A percentile compares a stretch with the other conserved stretches of the same genome.
Conservation (phyloP, 2,329 filamentous ascomycete species). For the Tolypocladium inflatum region DNA sequence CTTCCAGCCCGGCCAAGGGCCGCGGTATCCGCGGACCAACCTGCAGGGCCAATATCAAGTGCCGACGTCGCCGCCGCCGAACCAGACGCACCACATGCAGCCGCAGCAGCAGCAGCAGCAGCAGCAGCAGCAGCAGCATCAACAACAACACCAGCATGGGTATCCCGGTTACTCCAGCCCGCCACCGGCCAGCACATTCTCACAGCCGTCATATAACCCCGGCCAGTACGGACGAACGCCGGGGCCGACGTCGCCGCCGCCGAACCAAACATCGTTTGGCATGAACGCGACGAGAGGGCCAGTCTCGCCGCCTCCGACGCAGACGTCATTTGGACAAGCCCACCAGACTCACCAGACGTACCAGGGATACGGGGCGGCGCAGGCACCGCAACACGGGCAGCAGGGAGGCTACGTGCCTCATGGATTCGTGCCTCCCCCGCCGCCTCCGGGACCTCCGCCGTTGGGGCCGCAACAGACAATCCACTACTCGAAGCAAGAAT, state of each 20-base stretch:
- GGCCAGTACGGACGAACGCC: conserved; percentile 49
- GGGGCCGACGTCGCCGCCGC: conserved; percentile 51
- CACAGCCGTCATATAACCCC: conserved; percentile 46
- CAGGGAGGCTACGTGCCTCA: conserved; percentile 37
- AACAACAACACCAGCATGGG: no score
- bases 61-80: conserved; percentile 45
- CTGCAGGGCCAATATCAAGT: conserved; percentile 50
- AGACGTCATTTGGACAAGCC: conserved; percentile 34
- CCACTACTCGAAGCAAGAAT: conserved; percentile 35
- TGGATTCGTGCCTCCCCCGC: conserved; percentile 54
- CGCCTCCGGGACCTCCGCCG: conserved; percentile 53
- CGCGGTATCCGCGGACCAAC: conserved; percentile 43
- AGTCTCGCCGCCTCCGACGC: conserved; percentile 49
- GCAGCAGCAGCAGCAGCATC: conserved; percentile 9
- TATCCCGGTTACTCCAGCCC: conserved; percentile 32
- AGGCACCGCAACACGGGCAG: conserved; percentile 25
- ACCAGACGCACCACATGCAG: conserved; percentile 25
- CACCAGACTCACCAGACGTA: conserved; percentile 35
- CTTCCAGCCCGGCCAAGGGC: conserved; percentile 36
- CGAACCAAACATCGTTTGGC: conserved; percentile 46
- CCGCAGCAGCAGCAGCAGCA: conserved; percentile 31
- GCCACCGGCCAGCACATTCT: conserved; percentile 33
- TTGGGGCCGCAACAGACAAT: conserved; percentile 54
- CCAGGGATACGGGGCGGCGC: conserved; percentile 20
- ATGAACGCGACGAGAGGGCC: conserved; percentile 28